A percentile compares a stretch with the other conserved stretches of the same genome.
These are phyloP conservation scores for Aspergillus affinis DNA, from an alignment of 495 filamentous ascomycete genomes.

Conservation along the genomic window DNA sequence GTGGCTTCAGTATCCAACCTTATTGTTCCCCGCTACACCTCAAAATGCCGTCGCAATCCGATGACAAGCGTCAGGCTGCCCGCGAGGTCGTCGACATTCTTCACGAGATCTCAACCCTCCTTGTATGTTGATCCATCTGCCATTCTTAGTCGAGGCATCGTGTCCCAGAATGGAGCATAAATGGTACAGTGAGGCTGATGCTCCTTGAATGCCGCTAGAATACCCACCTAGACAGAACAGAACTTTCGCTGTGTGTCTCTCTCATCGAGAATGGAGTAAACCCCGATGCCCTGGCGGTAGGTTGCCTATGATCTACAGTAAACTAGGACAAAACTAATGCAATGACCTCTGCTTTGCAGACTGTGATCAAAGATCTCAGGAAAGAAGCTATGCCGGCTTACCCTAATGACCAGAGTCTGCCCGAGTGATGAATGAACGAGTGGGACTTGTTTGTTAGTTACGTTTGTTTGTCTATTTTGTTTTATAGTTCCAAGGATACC, in stretches of 20 bases:
- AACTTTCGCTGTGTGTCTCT: constrained; percentile 90
- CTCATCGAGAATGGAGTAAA: constrained; percentile 97
- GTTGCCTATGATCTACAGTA: constrained; percentile 4
- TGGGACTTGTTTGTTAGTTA: neutral
- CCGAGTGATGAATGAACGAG: constrained; percentile 14
- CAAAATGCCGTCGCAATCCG: constrained; percentile 43
- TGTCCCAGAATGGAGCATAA: neutral
- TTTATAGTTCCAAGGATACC: neutral
- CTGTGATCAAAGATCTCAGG: constrained; percentile 70
- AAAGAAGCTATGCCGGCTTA: constrained; percentile 49
- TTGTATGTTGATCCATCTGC: constrained; percentile 53
- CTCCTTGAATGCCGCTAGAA: constrained; percentile 56
- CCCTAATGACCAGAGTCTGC: constrained; percentile 21
- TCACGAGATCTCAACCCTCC: constrained; percentile 85
- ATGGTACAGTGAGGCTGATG: neutral
- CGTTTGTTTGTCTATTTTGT: neutral
- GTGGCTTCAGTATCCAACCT: neutral
- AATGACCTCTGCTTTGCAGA: constrained; percentile 39
- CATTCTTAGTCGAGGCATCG: constrained; percentile 13
- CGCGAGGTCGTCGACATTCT: constrained; percentile 94
- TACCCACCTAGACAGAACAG: constrained; percentile 84
- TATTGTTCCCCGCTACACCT: neutral
- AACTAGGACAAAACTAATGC: neutral
- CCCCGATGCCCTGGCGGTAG: constrained; percentile 91
- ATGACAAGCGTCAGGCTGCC: constrained; percentile 83